Percentiles rank a stretch among this genome's conserved stretches.
These are phyloP conservation scores for Boletus vinaceobasis DNA, from an alignment of 768 basidiomycete species.

Conservation along the genomic window DNA sequence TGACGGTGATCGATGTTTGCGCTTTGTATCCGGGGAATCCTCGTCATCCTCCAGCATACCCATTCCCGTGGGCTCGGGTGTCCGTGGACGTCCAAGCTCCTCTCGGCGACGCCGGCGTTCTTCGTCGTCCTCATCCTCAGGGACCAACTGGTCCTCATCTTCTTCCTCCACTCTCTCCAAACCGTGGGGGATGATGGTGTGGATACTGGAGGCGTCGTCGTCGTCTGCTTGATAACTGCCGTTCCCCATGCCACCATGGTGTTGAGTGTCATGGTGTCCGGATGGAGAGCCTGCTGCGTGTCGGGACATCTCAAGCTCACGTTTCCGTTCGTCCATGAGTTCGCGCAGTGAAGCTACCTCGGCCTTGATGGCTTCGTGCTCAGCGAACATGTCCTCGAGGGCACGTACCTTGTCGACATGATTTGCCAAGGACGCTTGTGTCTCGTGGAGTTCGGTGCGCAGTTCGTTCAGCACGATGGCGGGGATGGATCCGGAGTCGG, in stretches of 20 bases:
- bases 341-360: conserved; percentile 75
- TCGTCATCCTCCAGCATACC: conserved; percentile 49
- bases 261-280: conserved; percentile 19
- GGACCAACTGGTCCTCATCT: conserved; percentile 55
- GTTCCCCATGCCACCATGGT: conserved; percentile 14
- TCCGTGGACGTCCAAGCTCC: conserved; percentile 68
- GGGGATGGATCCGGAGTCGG: conserved; percentile 26
- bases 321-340: conserved; percentile 63
- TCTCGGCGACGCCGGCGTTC: conserved; percentile 44
- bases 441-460: conserved; percentile 80
- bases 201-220: conserved; percentile 69
- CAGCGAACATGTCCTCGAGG: conserved; percentile 74
- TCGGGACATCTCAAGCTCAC: conserved; percentile 40
- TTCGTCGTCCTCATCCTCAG: conserved; percentile 43
- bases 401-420: conserved; percentile 84
- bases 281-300: conserved; percentile 23
- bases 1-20: too few relatives aligned
- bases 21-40: conserved; percentile 25
- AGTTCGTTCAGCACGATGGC: conserved; percentile 50
- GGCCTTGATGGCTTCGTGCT: conserved; percentile 79
- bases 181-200: conserved; percentile 66
- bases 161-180: conserved; percentile 73
- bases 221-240: conserved; percentile 47
- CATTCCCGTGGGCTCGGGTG: conserved; percentile 74
- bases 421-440: conserved; percentile 68